Evolutionary conservation across 2,329 filamentous ascomycete species (phyloP).

Genomic region (Drechslerella stenobrocha): DNA sequence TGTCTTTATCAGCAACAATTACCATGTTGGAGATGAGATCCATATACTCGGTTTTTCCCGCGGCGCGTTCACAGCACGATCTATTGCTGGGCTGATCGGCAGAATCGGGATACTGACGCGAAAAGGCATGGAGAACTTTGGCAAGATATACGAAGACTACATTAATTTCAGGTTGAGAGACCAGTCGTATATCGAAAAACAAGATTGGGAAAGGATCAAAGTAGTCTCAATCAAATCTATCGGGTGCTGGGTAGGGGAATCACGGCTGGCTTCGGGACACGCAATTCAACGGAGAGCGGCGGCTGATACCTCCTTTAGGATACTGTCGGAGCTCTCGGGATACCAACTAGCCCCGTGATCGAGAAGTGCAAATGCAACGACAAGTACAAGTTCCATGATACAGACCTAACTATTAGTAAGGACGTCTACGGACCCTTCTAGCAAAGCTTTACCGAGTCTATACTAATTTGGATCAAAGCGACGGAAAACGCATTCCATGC

Average conservation of each 20-base stretch:
- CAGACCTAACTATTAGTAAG: conserved; percentile 61
- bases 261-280: too few relatives aligned
- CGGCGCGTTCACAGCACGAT: conserved; percentile 64
- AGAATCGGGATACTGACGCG: conserved; percentile 62
- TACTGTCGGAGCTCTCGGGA: conserved; percentile 58
- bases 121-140: conserved; percentile 63
- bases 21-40: conserved; percentile 64
- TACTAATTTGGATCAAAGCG: conserved; percentile 3
- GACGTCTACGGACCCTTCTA: background rate
- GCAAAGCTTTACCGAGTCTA: background rate
- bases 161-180: conserved; percentile 46
- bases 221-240: conserved; percentile 59
- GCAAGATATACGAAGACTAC: conserved; percentile 62
- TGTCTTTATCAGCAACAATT: conserved; percentile 66
- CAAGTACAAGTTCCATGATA: conserved; percentile 57
- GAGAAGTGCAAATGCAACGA: conserved; percentile 48
- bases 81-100: conserved; percentile 62
- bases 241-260: conserved; percentile 60
- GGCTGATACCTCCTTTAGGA: conserved; percentile 16
- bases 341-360: conserved; percentile 55
- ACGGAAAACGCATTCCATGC: conserved; percentile 65
- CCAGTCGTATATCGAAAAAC: conserved; percentile 42
- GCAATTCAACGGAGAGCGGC: too few relatives aligned
- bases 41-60: conserved; percentile 64
- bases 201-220: conserved; percentile 45